Percentiles rank a stretch among this genome's conserved stretches.
These are phyloP conservation scores for Rhododendron henanense DNA, from an alignment of 148 eudicot genomes.

Conservation along the genomic window DNA sequence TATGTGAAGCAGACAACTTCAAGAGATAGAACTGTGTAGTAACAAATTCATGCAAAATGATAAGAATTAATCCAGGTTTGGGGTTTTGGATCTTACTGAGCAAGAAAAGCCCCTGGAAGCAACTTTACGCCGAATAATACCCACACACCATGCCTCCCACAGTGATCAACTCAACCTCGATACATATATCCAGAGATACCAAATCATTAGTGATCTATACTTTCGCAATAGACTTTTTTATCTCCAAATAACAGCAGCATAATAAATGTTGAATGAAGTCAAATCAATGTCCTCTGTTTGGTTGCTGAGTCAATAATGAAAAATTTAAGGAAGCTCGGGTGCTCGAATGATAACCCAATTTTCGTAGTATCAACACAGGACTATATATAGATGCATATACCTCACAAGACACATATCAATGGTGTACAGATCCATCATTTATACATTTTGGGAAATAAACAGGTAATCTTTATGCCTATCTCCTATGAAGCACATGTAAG, in stretches of 20 bases:
- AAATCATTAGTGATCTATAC: too few relatives aligned
- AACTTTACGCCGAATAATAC: constrained; percentile 9
- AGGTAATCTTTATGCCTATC: neutral
- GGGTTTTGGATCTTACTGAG: neutral
- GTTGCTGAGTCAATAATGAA: neutral
- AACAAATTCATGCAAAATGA: neutral
- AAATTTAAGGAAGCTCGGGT: neutral
- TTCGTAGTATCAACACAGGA: neutral
- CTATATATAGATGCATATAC: neutral
- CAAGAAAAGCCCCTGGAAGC: constrained; percentile 3
- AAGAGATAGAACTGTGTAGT: neutral
- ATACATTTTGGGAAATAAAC: neutral
- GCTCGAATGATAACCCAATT: neutral
- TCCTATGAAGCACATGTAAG: too few relatives aligned
- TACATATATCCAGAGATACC: too few relatives aligned
- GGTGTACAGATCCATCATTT: neutral
- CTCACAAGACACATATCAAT: neutral
- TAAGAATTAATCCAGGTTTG: neutral
- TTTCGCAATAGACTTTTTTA: too few relatives aligned
- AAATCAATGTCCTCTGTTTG: too few relatives aligned
- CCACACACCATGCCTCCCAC: constrained; percentile 5
- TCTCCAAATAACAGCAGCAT: too few relatives aligned
- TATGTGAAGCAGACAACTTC: neutral
- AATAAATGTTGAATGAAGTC: too few relatives aligned
- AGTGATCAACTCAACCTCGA: neutral